Conservation (phyloP, 306 rosid species). For the Mucuna pruriens region DNA sequence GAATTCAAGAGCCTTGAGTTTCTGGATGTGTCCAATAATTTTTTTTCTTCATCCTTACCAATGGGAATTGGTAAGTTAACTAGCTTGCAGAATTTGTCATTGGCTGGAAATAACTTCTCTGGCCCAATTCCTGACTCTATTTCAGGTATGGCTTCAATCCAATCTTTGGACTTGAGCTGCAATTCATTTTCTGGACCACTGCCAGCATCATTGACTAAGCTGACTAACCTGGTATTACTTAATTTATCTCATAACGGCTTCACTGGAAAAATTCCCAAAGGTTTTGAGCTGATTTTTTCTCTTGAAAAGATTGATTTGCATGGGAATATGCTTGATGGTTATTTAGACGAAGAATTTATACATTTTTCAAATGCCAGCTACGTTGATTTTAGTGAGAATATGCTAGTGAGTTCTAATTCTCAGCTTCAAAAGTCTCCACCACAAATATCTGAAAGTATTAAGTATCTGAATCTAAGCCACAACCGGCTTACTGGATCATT, state of each 20-base stretch:
- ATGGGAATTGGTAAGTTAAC: slow-evolving; percentile 59
- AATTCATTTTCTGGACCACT: slow-evolving; percentile 68
- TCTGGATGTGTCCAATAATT: slow-evolving; percentile 69
- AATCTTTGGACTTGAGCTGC: slow-evolving; percentile 69
- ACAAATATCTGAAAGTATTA: slow-evolving; percentile 57
- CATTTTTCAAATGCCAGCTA: slow-evolving; percentile 52
- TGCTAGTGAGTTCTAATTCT: slow-evolving; percentile 58
- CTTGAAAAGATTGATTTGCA: slow-evolving; percentile 73
- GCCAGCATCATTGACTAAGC: slow-evolving; percentile 57
- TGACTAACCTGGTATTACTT: slow-evolving; percentile 55
- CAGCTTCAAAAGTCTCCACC: slow-evolving; percentile 60
- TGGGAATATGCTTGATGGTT: slow-evolving; percentile 69
- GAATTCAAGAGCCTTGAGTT: slow-evolving; percentile 64
- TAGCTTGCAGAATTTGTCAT: slow-evolving; percentile 60
- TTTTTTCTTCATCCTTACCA: slow-evolving; percentile 61
- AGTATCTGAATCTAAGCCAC: slow-evolving; percentile 70
- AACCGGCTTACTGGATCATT: slow-evolving; percentile 71
- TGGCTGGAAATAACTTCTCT: slow-evolving; percentile 74
- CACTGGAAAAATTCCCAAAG: slow-evolving; percentile 62
- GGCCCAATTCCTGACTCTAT: slow-evolving; percentile 66
- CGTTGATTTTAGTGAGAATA: slow-evolving; percentile 71
- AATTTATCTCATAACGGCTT: slow-evolving; percentile 67
- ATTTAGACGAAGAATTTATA: slow-evolving; percentile 55
- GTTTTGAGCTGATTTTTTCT: slow-evolving; percentile 60
- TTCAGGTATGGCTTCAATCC: slow-evolving; percentile 63